Conservation (phyloP, 257 asterid genomes). For the Haberlea rhodopensis region DNA sequence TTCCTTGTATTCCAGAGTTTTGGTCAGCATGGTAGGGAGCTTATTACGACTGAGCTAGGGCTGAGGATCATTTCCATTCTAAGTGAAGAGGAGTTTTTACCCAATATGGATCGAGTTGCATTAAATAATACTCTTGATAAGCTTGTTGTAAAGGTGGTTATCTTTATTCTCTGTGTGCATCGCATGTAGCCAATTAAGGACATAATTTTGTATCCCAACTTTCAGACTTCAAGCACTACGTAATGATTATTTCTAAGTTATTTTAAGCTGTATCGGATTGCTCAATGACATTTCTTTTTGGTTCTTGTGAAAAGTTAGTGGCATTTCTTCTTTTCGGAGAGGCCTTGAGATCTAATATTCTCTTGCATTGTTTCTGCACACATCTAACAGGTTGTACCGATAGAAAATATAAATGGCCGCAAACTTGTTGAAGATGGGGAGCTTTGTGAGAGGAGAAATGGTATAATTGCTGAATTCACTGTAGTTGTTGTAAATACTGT, state of each 20-base stretch:
- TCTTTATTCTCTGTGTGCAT: too few species aligned
- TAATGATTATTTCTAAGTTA: background rate
- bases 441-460: slow-evolving; percentile 97
- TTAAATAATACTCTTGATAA: too few species aligned
- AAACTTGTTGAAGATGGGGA: too few species aligned
- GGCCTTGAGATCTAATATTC: slow-evolving; percentile 21
- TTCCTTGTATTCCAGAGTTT: too few species aligned
- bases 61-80: slow-evolving; percentile 80
- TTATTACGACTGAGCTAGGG: slow-evolving; percentile 91
- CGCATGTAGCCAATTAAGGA: slow-evolving; percentile 19
- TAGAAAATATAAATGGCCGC: slow-evolving; percentile 92
- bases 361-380: slow-evolving; percentile 13
- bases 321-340: too few species aligned
- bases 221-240: background rate
- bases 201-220: too few species aligned
- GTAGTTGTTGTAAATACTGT: slow-evolving; percentile 17
- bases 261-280: slow-evolving; percentile 1
- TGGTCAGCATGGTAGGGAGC: slow-evolving; percentile 99
- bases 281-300: background rate
- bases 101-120: too few species aligned
- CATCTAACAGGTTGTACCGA: slow-evolving; percentile 68
- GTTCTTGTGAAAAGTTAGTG: too few species aligned
- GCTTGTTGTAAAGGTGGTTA: too few species aligned
- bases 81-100: too few species aligned
- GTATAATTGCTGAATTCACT: slow-evolving; percentile 32